phyloP scores from a whole-genome alignment of 352 stramenopile species.

The Phytophthora podocarpi region DNA sequence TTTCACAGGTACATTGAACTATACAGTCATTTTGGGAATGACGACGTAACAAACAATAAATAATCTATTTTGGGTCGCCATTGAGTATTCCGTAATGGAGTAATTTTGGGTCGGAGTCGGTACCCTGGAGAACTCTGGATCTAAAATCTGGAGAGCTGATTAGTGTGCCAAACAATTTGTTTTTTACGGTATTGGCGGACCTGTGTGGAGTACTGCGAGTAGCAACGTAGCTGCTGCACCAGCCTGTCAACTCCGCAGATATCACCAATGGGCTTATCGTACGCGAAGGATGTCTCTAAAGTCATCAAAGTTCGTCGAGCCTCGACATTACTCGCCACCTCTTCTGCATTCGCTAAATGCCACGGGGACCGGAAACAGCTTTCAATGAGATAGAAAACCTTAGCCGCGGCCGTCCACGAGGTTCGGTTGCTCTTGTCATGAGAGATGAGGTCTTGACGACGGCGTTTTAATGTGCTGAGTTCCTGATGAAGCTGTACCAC shows the following conservation, averaged over 20 bases:
- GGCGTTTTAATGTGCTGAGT: not conserved
- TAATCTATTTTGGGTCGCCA: too few species aligned
- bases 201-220: conserved; percentile 12
- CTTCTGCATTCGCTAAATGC: not conserved
- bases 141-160: too few species aligned
- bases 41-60: too few species aligned
- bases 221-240: not conserved
- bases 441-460: not conserved
- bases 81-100: too few species aligned
- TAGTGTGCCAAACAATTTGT: too few species aligned
- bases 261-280: conserved; percentile 9
- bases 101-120: too few species aligned
- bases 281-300: conserved; percentile 4
- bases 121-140: too few species aligned
- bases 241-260: not conserved
- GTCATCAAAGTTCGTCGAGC: conserved; percentile 9
- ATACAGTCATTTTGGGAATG: too few species aligned
- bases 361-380: conserved; percentile 16
- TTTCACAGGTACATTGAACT: too few species aligned
- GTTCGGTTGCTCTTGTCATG: conserved; percentile 11
- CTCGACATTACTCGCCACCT: conserved; percentile 9
- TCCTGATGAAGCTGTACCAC: conserved; percentile 6
- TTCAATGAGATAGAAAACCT: conserved; percentile 16
- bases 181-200: too few species aligned
- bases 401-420: conserved; percentile 10